Evolutionary conservation across 208 protist species (phyloP), one percentile per base, ranked within the genome.

Genomic region (Crithidia acanthocephali): DNA sequence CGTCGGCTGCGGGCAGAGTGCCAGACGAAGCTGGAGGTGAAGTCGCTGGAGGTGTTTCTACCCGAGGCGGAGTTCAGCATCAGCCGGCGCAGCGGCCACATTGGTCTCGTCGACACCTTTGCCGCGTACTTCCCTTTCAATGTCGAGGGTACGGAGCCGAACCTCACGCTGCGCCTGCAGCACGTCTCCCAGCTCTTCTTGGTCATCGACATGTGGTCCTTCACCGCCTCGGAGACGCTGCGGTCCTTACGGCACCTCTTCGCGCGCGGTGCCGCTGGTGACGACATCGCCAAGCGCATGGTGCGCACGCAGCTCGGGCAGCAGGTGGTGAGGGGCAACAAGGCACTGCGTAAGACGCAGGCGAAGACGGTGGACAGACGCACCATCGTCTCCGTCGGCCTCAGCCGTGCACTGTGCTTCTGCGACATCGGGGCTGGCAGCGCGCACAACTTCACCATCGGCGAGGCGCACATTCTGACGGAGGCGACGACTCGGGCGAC

Each of bases 21-120:
- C 66, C 92, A 94, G 62, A 92, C 86, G 28, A 90, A 87, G 70
- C 78, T 97, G 22, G 92, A 97, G 76, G 86, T 95, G 53, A 94
- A 94, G 75, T 93, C 90, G 32, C 37, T 97, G 5, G 92, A 95
- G 71, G 69, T 95, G 53, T 77, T 68, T 51, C 52, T 97, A 25
- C 86, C 86, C 1, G 83, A 92, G 63, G 70, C 81, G 35, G 83
- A 87, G 68, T 33, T 86, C 9, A 58, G 48, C 23, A 40, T 85
- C n/a, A 86, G 86, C 67, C 85, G 85, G 3, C 55, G 79, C 15
- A 64, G 72, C 28, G 58, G 64, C n/a, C 35, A 23, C 8, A 53
- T 74, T n/a, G 64, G 67, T 28, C 2, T 75, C 0, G 59, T 87
- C 2, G 52, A 81, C 59, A 62, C 61, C 74, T 56, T 93, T 40